These are phyloP conservation scores for Barnettozyma californica DNA, from an alignment of 805 yeast species.

Conservation along the genomic window DNA sequence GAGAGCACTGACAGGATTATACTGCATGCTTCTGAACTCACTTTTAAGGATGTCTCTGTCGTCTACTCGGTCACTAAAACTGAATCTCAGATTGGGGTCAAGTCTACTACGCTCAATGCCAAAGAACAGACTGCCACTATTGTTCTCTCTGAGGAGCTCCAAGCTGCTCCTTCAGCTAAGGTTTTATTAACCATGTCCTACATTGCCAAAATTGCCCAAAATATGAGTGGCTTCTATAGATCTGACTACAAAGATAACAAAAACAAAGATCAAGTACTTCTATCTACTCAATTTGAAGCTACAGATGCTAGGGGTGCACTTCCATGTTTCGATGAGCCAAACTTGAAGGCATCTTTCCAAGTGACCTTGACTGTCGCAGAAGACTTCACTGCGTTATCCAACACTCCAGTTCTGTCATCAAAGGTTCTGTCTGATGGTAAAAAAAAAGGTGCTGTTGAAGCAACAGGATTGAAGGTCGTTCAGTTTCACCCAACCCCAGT, in stretches of 20 bases:
- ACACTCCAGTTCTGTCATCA: constrained; percentile 58
- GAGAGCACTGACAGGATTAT: constrained; percentile 41
- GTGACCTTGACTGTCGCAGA: constrained; percentile 54
- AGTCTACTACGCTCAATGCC: constrained; percentile 37
- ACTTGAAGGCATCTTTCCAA: constrained; percentile 68
- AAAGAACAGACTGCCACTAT: constrained; percentile 60
- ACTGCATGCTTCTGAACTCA: constrained; percentile 60
- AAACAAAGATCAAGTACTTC: constrained; percentile 63
- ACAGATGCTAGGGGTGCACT: constrained; percentile 81
- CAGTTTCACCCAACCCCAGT: constrained; percentile 67
- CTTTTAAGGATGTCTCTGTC: constrained; percentile 41
- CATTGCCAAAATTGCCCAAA: constrained; percentile 57
- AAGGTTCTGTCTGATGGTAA: constrained; percentile 37
- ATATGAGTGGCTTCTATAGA: constrained; percentile 79
- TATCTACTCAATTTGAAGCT: constrained; percentile 82
- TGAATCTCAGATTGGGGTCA: constrained; percentile 17
- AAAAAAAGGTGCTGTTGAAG: constrained; percentile 42
- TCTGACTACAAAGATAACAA: constrained; percentile 54
- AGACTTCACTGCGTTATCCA: constrained; percentile 54
- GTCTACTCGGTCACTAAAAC: constrained; percentile 32
- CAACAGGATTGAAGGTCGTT: constrained; percentile 23
- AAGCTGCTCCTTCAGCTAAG: constrained; percentile 30
- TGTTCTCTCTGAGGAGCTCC: constrained; percentile 40
- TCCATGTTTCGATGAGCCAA: constrained; percentile 84
- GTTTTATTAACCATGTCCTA: constrained; percentile 44